These are phyloP conservation scores for Scolecobasidium constrictum DNA, from an alignment of 2,329 filamentous ascomycete genomes.

Conservation along the genomic window DNA sequence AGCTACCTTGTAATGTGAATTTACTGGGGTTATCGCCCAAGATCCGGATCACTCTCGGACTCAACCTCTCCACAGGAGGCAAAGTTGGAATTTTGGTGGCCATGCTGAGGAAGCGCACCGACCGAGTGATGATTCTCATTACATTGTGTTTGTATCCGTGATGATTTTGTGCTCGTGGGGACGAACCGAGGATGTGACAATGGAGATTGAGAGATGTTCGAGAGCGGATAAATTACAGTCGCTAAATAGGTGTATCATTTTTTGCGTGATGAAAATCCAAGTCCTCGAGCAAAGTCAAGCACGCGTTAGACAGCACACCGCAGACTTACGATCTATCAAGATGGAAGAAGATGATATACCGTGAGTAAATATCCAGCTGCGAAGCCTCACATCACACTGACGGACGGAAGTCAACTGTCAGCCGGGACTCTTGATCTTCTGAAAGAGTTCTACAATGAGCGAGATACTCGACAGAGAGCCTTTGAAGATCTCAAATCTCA, in stretches of 20 bases:
- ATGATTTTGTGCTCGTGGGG: background rate
- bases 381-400: background rate
- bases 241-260: no score
- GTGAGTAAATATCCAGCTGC: constrained; percentile 10
- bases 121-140: background rate
- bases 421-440: constrained; percentile 56
- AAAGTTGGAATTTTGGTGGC: constrained; percentile 43
- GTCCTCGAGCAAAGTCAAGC: no score
- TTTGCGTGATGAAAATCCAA: no score
- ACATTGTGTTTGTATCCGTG: background rate
- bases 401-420: constrained; percentile 46
- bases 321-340: no score
- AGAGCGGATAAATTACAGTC: no score
- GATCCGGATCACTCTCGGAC: constrained; percentile 68
- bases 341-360: constrained; percentile 12
- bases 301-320: no score
- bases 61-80: constrained; percentile 66
- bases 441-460: constrained; percentile 62
- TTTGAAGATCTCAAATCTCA: constrained; percentile 57
- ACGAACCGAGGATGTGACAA: background rate
- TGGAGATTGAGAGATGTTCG: no score
- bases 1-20: constrained; percentile 52
- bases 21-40: constrained; percentile 87
- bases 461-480: constrained; percentile 52
- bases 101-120: constrained; percentile 14